Conservation (phyloP, 2,329 filamentous ascomycete species). For the Sclerotinia borealis region DNA sequence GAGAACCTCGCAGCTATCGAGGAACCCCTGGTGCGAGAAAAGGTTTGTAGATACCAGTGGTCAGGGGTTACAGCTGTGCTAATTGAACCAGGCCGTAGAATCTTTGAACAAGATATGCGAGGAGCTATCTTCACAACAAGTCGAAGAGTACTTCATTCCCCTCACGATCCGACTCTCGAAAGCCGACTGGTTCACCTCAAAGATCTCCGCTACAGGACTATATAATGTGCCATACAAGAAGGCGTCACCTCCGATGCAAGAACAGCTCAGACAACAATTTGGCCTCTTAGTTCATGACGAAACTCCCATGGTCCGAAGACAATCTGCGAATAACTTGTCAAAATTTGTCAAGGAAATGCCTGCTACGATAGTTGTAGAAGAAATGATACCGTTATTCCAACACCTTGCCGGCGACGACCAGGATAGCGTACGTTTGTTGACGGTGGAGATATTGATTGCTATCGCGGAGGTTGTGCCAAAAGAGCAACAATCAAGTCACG, state of each 20-base stretch:
- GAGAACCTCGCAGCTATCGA: conserved; percentile 99
- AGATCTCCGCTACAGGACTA: conserved; percentile 94
- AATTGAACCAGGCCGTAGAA: conserved; percentile 71
- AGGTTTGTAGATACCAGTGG: conserved; percentile 51
- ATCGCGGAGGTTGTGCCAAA: conserved; percentile 97
- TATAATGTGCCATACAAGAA: conserved; percentile 92
- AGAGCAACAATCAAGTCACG: conserved; percentile 95
- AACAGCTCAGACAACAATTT: conserved; percentile 87
- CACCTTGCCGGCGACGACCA: conserved; percentile 95
- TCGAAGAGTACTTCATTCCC: conserved; percentile 96
- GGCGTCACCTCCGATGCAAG: conserved; percentile 80
- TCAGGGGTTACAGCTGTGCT: conserved; percentile 11
- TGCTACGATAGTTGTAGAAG: conserved; percentile 82
- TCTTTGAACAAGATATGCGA: conserved; percentile 99
- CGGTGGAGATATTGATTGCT: conserved; percentile 91
- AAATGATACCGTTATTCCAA: conserved; percentile 99
- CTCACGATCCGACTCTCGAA: conserved; percentile 93
- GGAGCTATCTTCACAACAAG: conserved; percentile 82
- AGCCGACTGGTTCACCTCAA: conserved; percentile 99
- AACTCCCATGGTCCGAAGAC: conserved; percentile 96
- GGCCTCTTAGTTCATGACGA: conserved; percentile 93
- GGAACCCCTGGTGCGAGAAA: conserved; percentile 94
- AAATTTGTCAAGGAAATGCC: conserved; percentile 99
- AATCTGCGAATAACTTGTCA: conserved; percentile 90
- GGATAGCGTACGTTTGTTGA: conserved; percentile 92